Percentiles rank a stretch among this genome's conserved stretches.
phyloP scores from a whole-genome alignment of 495 filamentous ascomycete genomes.

The Neurospora sp. region DNA sequence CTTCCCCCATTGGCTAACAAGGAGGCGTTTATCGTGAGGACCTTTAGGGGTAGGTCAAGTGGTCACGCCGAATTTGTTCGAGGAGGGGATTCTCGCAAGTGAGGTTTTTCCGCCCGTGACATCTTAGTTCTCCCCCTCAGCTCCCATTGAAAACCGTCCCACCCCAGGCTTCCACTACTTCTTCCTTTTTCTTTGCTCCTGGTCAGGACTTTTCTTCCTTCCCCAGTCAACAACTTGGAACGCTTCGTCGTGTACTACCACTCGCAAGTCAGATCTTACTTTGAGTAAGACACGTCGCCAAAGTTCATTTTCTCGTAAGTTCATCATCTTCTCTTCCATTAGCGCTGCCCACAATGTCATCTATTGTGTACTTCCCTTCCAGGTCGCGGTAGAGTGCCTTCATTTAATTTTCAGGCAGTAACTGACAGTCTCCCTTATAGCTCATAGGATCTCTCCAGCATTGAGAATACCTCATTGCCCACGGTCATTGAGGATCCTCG shows the following conservation, averaged over 20 bases:
- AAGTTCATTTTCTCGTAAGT: neutral
- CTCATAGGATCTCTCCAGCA: neutral
- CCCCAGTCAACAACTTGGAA: neutral
- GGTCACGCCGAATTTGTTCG: neutral
- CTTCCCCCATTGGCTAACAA: neutral
- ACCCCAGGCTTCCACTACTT: neutral
- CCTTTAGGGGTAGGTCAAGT: neutral
- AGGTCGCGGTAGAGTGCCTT: neutral
- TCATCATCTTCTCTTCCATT: neutral
- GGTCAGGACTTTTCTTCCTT: neutral
- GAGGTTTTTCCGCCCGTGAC: neutral
- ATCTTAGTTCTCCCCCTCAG: neutral
- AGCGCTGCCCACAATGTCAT: neutral
- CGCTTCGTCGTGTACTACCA: neutral
- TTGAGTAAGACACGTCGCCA: neutral
- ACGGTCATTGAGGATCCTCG: neutral
- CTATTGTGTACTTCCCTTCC: neutral
- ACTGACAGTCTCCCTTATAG: no score
- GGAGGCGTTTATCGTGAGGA: neutral
- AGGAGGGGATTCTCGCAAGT: no score
- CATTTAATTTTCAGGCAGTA: no score
- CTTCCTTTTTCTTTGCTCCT: neutral
- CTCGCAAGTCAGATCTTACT: neutral
- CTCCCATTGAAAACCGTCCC: neutral
- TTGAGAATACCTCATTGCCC: neutral